These are phyloP conservation scores for Stemphylium vesicarium DNA, from an alignment of 2,329 filamentous ascomycete genomes.

Conservation along the genomic window DNA sequence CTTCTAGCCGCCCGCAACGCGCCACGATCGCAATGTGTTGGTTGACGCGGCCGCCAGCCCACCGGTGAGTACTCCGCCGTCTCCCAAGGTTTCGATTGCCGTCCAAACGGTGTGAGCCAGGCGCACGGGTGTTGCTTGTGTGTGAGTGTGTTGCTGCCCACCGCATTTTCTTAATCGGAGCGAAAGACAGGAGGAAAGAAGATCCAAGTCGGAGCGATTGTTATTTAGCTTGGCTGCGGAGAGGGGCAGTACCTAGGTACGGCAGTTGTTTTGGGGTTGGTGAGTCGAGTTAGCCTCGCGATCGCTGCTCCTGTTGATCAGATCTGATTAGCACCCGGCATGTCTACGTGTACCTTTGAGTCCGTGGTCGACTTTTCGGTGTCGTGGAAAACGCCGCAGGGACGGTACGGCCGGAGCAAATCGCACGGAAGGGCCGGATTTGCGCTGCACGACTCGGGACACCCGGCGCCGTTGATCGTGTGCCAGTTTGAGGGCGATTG, in stretches of 20 bases:
- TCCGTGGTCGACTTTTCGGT: neutral
- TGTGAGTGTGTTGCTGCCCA: neutral
- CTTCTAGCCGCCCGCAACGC: no score
- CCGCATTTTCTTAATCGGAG: neutral
- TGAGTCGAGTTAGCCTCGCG: neutral
- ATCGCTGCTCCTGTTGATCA: neutral
- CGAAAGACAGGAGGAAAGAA: neutral
- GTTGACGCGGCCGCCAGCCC: no score
- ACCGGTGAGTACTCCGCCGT: no score
- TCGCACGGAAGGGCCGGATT: slow-evolving; percentile 4
- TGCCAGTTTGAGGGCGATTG: neutral
- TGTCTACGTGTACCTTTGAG: neutral
- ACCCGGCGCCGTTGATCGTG: neutral
- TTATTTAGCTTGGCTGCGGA: neutral
- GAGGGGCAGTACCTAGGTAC: neutral
- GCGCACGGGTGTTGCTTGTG: neutral
- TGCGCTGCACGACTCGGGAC: slow-evolving; percentile 3
- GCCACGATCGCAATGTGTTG: no score
- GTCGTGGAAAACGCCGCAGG: neutral
- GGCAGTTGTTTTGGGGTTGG: neutral
- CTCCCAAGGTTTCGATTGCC: no score
- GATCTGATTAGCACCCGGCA: neutral
- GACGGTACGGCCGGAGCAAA: slow-evolving; percentile 1
- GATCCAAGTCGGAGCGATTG: slow-evolving; percentile 1
- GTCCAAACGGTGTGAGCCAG: neutral